These are phyloP conservation scores for Kluyveromyces sp. DNA, from an alignment of 1,139 yeast species.

Conservation along the genomic window DNA sequence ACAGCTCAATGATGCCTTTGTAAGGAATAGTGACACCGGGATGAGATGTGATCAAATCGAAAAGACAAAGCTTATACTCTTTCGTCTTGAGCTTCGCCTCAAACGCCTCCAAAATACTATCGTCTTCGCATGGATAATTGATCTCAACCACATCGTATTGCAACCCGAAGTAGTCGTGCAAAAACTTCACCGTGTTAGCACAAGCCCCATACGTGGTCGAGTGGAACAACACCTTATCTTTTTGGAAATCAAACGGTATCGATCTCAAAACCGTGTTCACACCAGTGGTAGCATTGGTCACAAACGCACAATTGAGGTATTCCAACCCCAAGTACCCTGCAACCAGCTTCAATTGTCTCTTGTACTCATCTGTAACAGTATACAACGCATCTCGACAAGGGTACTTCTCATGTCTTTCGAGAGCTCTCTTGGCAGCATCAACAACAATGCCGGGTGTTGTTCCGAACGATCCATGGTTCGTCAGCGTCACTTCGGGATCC, in stretches of 20 bases:
- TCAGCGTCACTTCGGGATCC: constrained; percentile 33
- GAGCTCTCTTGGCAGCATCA: constrained; percentile 11
- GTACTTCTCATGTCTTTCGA: constrained; percentile 15
- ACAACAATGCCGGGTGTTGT: constrained; percentile 34
- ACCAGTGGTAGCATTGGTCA: constrained; percentile 55
- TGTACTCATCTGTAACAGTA: constrained; percentile 11
- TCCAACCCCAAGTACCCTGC: constrained; percentile 15
- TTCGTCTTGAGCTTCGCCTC: constrained; percentile 22
- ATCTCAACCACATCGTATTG: constrained; percentile 40
- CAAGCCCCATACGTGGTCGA: constrained; percentile 55
- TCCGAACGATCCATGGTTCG: constrained; percentile 54
- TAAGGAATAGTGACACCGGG: constrained; percentile 60
- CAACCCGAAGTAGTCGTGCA: constrained; percentile 38
- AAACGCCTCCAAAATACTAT: constrained; percentile 39
- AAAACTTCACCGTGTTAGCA: constrained; percentile 43
- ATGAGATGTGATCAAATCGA: constrained; percentile 57
- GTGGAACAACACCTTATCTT: constrained; percentile 45
- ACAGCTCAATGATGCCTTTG: constrained; percentile 39
- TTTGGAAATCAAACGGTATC: constrained; percentile 31
- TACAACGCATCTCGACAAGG: constrained; percentile 14
- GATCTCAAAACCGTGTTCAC: constrained; percentile 53
- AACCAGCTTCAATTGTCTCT: constrained; percentile 11
- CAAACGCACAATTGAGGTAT: constrained; percentile 16
- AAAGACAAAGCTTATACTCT: constrained; percentile 38
- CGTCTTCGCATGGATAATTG: constrained; percentile 43